Evolutionary conservation across 2,329 filamentous ascomycete genomes (phyloP).

Genomic region (Phyllachora maydis): DNA sequence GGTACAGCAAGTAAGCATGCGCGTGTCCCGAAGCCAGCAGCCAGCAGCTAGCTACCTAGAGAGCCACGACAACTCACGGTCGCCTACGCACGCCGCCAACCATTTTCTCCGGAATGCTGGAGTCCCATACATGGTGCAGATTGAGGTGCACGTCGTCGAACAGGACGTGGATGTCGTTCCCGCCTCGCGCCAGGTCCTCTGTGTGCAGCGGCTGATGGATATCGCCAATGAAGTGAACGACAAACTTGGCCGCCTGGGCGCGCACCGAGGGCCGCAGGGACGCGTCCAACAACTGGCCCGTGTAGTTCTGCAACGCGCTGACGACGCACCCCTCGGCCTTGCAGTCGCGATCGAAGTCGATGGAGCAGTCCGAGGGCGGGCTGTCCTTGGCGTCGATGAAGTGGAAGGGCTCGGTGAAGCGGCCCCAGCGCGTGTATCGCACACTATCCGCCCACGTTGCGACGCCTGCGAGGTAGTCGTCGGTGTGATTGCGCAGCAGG

Average conservation of each 20-base stretch:
- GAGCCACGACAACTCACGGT: too few species aligned
- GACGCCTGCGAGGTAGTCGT: slow-evolving; percentile 38
- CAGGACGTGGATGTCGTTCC: slow-evolving; percentile 44
- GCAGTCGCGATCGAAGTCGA: slow-evolving; percentile 40
- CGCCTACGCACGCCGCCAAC: slow-evolving; percentile 32
- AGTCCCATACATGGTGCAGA: slow-evolving; percentile 57
- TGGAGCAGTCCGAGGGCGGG: slow-evolving; percentile 33
- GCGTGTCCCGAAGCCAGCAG: too few species aligned
- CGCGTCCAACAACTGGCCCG: slow-evolving; percentile 26
- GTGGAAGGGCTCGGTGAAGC: slow-evolving; percentile 41
- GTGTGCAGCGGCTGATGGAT: slow-evolving; percentile 49
- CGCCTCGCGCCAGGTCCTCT: slow-evolving; percentile 41
- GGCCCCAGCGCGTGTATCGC: slow-evolving; percentile 41
- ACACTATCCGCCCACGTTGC: slow-evolving; percentile 49
- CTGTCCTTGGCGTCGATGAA: slow-evolving; percentile 48
- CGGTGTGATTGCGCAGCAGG: slow-evolving; percentile 30
- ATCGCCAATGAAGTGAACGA: slow-evolving; percentile 49
- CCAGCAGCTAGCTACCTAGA: too few species aligned
- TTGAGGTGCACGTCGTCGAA: slow-evolving; percentile 39
- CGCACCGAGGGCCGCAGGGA: slow-evolving; percentile 21
- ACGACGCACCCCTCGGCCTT: slow-evolving; percentile 40
- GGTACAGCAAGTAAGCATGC: too few species aligned
- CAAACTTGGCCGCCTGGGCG: slow-evolving; percentile 42
- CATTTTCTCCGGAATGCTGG: slow-evolving; percentile 43
- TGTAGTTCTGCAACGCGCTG: slow-evolving; percentile 38